Percentiles rank a stretch among this genome's conserved stretches.
These are phyloP conservation scores for Fusarium subtropicale DNA, from an alignment of 2,329 filamentous ascomycete species.

Conservation along the genomic window DNA sequence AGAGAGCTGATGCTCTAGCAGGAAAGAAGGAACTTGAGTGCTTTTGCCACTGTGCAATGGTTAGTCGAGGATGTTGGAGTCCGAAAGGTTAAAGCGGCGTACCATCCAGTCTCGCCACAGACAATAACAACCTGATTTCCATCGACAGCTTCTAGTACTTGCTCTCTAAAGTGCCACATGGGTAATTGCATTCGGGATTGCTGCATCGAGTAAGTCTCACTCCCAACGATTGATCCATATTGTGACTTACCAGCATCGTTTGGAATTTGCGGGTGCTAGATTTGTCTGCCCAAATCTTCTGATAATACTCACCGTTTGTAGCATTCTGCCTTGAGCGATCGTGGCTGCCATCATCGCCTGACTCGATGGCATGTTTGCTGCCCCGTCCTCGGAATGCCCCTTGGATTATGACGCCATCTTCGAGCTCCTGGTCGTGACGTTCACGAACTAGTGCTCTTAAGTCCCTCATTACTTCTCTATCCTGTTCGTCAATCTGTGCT, in stretches of 20 bases:
- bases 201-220: slow-evolving; percentile 44
- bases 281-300: slow-evolving; percentile 71
- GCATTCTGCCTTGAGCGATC: slow-evolving; percentile 57
- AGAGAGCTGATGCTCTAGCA: slow-evolving; percentile 88
- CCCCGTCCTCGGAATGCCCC: slow-evolving; percentile 77
- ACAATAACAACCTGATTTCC: slow-evolving; percentile 89
- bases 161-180: slow-evolving; percentile 85
- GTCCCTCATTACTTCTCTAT: slow-evolving; percentile 75
- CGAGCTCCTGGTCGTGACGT: slow-evolving; percentile 75
- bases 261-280: slow-evolving; percentile 72
- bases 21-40: slow-evolving; percentile 94
- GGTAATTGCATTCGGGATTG: slow-evolving; percentile 82
- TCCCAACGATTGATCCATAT: neutral
- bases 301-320: slow-evolving; percentile 62
- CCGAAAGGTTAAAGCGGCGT: slow-evolving; percentile 37
- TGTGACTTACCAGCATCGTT: slow-evolving; percentile 74
- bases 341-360: slow-evolving; percentile 60
- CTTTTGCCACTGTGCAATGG: slow-evolving; percentile 78
- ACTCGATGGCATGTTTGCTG: slow-evolving; percentile 60
- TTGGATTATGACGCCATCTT: slow-evolving; percentile 80
- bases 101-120: slow-evolving; percentile 95
- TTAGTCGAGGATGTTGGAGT: slow-evolving; percentile 37
- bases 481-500: slow-evolving; percentile 73
- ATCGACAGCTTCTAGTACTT: slow-evolving; percentile 82
- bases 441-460: slow-evolving; percentile 77